Evolutionary conservation across 345 rosid species (phyloP).

Genomic region (Corchorus capsularis): DNA sequence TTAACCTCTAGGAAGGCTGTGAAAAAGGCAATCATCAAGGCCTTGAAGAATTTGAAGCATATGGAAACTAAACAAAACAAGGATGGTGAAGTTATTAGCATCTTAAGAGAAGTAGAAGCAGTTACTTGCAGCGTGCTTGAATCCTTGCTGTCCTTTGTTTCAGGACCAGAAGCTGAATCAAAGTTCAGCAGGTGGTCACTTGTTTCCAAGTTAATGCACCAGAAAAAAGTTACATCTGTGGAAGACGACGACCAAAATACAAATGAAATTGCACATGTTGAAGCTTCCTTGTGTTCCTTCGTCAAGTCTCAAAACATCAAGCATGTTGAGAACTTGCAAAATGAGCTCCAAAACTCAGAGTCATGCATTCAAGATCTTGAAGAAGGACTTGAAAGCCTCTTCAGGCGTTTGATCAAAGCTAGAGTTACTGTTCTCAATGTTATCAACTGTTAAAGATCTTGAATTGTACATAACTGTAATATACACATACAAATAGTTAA

Average conservation of each 20-base stretch:
- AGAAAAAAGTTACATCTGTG: conserved; percentile 26
- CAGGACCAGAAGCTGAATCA: conserved; percentile 26
- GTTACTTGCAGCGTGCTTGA: conserved; percentile 29
- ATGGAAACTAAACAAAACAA: conserved; percentile 14
- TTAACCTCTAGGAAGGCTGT: conserved; percentile 31
- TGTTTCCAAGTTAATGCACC: conserved; percentile 38
- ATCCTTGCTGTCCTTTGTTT: conserved; percentile 39
- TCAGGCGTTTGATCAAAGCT: conserved; percentile 34
- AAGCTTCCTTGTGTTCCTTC: not conserved
- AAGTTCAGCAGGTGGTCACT: conserved; percentile 33
- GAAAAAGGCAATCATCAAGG: conserved; percentile 45
- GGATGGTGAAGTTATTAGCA: conserved; percentile 12
- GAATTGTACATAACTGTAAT: no score
- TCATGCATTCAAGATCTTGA: conserved; percentile 35
- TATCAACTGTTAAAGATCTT: not conserved
- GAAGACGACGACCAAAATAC: conserved; percentile 14
- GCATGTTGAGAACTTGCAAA: conserved; percentile 18
- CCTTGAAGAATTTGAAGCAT: conserved; percentile 30
- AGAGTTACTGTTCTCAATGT: conserved; percentile 37
- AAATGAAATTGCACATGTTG: no score
- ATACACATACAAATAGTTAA: not conserved
- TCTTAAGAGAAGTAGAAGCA: conserved; percentile 36
- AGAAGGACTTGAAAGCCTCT: conserved; percentile 34
- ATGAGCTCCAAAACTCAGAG: conserved; percentile 27
- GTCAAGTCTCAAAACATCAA: conserved; percentile 15